phyloP scores from a whole-genome alignment of 768 basidiomycete genomes.

The Tulasnella sp. region DNA sequence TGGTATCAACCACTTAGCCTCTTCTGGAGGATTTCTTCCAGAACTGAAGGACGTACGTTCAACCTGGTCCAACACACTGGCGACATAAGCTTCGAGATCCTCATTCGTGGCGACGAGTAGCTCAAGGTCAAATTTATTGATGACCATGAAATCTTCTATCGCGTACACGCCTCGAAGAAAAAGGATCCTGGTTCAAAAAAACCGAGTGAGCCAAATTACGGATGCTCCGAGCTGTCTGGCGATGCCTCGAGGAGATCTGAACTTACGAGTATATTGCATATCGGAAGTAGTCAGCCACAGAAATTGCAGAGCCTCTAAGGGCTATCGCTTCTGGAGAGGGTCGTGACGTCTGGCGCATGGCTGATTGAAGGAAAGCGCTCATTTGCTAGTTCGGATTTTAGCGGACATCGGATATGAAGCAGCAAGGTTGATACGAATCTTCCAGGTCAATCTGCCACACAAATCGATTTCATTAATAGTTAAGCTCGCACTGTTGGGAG shows the following conservation, averaged over 20 bases:
- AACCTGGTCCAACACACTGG: constrained; percentile 11
- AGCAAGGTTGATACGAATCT: too few species aligned
- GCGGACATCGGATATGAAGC: too few species aligned
- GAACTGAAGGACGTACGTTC: constrained; percentile 4
- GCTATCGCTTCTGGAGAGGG: constrained; percentile 7
- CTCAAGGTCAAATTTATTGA: constrained; percentile 15
- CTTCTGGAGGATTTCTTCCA: not conserved
- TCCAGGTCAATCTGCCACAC: too few species aligned
- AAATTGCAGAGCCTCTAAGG: constrained; percentile 5
- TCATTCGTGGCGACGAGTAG: constrained; percentile 13
- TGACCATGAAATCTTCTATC: constrained; percentile 14
- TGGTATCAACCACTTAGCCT: not conserved
- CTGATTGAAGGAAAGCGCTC: too few species aligned
- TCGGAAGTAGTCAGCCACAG: constrained; percentile 14
- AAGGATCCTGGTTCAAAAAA: constrained; percentile 4
- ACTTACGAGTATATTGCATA: constrained; percentile 15
- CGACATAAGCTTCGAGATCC: constrained; percentile 12
- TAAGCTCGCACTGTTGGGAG: too few species aligned
- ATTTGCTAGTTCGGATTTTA: too few species aligned
- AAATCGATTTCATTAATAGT: too few species aligned
- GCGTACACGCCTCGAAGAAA: constrained; percentile 15
- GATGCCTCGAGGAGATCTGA: not conserved
- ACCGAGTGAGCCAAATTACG: too few species aligned
- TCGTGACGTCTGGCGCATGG: too few species aligned
- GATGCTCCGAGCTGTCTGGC: too few species aligned